Base-by-base conservation (phyloP, 2,329 filamentous ascomycete species). In the Fusarium nodosum region DNA sequence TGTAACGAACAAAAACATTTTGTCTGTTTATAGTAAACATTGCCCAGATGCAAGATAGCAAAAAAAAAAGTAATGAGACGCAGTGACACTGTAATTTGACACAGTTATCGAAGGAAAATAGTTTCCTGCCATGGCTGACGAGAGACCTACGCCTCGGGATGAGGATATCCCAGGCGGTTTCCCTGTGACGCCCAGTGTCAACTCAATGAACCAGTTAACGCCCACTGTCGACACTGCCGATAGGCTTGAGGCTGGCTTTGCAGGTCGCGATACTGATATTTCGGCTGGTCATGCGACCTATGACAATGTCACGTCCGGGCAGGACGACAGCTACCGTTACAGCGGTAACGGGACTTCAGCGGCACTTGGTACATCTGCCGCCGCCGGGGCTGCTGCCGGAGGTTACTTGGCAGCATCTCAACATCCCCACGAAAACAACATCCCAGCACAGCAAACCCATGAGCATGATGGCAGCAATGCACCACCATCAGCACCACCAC, bases 101-200 rank as follows among this genome's bases (percentile, higher is more conserved):
- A 54, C 13, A 45, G 24, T 36, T 9, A 12, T 18, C 28, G 11
- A 30, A 26, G 13, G 39, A 42, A 9, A 44, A 64, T 39, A 52
- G 24, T n/a, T 20, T 28, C 45, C 45, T 9, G 9, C 30, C 16
- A 74, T 74, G 72, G 60, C 65, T 12, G 70, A 67, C 45, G 63
- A 70, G 36, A 60, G 48, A 48, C 66, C 71, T 53, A 75, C 73
- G 26, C 73, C 73, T 2, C 47, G 67, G 65, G 67, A 68, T 56
- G 60, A 73, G 36, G 73, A 75, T 44, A 73, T 75, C 55, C 73
- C 73, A 2, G 73, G 72, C n/a, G 73, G 73, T 38, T 75, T 63
- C 20, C 73, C 73, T 4, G 69, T 65, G 13, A 75, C 73, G 46
- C 73, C 72, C 22, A 72, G 73, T 47, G 28, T 66, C 16, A 57